These are phyloP conservation scores for Madurella mycetomatis DNA, from an alignment of 2,329 filamentous ascomycete genomes.

Conservation along the genomic window DNA sequence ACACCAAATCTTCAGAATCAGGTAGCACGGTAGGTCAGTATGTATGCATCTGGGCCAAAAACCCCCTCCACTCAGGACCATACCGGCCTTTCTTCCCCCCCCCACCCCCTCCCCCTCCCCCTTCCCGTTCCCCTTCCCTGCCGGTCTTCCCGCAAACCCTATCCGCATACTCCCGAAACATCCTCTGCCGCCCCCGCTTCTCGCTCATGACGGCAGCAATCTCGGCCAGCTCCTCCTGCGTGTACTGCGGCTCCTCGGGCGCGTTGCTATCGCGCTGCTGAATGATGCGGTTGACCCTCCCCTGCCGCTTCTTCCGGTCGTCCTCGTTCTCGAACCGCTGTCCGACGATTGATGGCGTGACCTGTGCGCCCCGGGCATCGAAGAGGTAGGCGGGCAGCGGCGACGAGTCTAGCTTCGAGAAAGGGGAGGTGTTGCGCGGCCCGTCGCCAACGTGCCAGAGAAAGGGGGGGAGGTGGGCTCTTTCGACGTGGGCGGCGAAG, in stretches of 20 bases:
- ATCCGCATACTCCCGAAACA: conserved; percentile 22
- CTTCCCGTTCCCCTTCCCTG: neutral
- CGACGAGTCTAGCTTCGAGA: neutral
- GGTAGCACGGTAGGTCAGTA: too few relatives aligned
- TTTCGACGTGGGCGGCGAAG: conserved; percentile 50
- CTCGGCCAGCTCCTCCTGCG: conserved; percentile 24
- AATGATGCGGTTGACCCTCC: conserved; percentile 42
- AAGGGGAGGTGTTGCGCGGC: conserved; percentile 38
- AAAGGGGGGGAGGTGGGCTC: conserved; percentile 48
- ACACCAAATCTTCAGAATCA: too few relatives aligned
- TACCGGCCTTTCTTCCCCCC: neutral
- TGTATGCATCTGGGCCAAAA: too few relatives aligned
- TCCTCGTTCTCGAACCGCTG: conserved; percentile 48
- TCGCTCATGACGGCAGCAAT: conserved; percentile 5
- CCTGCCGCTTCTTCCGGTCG: conserved; percentile 42
- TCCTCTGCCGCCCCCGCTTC: conserved; percentile 17
- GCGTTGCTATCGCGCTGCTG: conserved; percentile 44
- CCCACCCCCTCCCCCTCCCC: neutral
- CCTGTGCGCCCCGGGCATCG: conserved; percentile 48
- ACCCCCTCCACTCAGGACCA: neutral
- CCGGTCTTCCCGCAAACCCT: neutral
- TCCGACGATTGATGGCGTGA: conserved; percentile 53
- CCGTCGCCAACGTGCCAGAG: conserved; percentile 60
- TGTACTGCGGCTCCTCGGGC: conserved; percentile 37
- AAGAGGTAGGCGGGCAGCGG: conserved; percentile 47